A percentile compares a stretch with the other conserved stretches of the same genome.
Conservation (phyloP, 2,329 filamentous ascomycete genomes). For the Paraphaeosphaeria minitans region DNA sequence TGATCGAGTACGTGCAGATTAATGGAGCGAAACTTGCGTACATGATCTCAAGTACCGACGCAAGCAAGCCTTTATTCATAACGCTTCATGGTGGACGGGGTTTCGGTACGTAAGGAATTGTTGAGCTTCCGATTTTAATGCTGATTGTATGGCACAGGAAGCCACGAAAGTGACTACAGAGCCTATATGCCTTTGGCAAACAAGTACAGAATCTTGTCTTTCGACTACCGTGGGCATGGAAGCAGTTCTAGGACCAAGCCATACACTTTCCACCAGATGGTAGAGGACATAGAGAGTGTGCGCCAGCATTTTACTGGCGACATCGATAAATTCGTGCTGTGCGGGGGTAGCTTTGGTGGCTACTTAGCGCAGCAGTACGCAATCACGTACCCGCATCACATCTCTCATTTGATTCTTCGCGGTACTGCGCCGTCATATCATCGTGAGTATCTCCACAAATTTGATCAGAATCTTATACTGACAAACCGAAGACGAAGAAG, state of each 20-base stretch:
- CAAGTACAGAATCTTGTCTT: constrained; percentile 42
- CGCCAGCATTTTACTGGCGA: constrained; percentile 30
- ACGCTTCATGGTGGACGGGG: constrained; percentile 48
- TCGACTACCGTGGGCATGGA: constrained; percentile 48
- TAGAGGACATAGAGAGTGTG: constrained; percentile 46
- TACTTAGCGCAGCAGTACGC: constrained; percentile 50
- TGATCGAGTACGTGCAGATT: neutral
- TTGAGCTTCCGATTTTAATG: neutral
- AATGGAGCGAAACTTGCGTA: constrained; percentile 46
- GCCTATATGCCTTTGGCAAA: constrained; percentile 38
- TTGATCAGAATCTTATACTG: neutral
- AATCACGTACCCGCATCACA: constrained; percentile 41
- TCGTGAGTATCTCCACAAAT: constrained; percentile 30
- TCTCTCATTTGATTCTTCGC: constrained; percentile 44
- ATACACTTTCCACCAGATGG: constrained; percentile 35
- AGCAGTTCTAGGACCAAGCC: constrained; percentile 43
- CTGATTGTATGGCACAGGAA: constrained; percentile 28
- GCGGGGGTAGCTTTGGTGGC: constrained; percentile 50
- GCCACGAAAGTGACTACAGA: constrained; percentile 42
- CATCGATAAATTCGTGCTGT: constrained; percentile 35
- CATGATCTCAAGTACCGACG: constrained; percentile 32
- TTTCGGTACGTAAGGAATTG: constrained; percentile 31
- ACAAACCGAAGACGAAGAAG: constrained; percentile 38
- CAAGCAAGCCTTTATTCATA: constrained; percentile 42
- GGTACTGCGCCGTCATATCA: constrained; percentile 48